Percentiles rank a stretch among this genome's conserved stretches.
Conservation (phyloP, 1,139 yeast genomes). For the Geotrichum bryndzae region DNA sequence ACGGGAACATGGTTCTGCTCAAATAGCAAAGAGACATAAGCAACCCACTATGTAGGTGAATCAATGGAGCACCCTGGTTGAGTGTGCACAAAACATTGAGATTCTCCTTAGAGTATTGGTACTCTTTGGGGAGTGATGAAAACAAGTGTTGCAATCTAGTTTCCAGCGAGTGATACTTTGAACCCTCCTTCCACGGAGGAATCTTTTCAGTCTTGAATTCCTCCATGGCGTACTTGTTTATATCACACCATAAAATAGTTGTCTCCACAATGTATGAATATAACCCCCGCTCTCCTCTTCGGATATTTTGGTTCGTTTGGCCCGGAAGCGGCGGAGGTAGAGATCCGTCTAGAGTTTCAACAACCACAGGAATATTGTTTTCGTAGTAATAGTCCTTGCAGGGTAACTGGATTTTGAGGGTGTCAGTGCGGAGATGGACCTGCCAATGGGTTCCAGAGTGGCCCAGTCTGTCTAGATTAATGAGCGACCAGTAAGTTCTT, state of each 20-base stretch:
- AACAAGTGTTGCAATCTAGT: conserved; percentile 17
- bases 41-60: conserved; percentile 28
- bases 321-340: conserved; percentile 13
- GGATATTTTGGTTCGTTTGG: neutral
- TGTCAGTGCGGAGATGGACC: conserved; percentile 28
- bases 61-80: conserved; percentile 25
- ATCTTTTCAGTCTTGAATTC: conserved; percentile 18
- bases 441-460: conserved; percentile 35
- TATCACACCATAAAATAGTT: conserved; percentile 33
- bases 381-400: conserved; percentile 31
- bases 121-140: conserved; percentile 22
- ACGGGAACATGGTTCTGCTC: conserved; percentile 26
- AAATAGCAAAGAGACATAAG: conserved; percentile 27
- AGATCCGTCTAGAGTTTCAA: conserved; percentile 26
- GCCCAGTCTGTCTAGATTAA: conserved; percentile 36
- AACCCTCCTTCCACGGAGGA: conserved; percentile 26
- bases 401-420: conserved; percentile 31
- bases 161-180: conserved; percentile 19
- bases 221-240: conserved; percentile 28
- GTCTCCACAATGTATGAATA: conserved; percentile 33
- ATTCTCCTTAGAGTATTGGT: conserved; percentile 24
- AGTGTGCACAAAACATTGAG: conserved; percentile 22
- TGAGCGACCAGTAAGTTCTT: conserved; percentile 37
- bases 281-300: conserved; percentile 18
- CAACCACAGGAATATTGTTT: conserved; percentile 28